Conservation (phyloP, 2,329 filamentous ascomycete genomes). For the Xylaria sp. region DNA sequence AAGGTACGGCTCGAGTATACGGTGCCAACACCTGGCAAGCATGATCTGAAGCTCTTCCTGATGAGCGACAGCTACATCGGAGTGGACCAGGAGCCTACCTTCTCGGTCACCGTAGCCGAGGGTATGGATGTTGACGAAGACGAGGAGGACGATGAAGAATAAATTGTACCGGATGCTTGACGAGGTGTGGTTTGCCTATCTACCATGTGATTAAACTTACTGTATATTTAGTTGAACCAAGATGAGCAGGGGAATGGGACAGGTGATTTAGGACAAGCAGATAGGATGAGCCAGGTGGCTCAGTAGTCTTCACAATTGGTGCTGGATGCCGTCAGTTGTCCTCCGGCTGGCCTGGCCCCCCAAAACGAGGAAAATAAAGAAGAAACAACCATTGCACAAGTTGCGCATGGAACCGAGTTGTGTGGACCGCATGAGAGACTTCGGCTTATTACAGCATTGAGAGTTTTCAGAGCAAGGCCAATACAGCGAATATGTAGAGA, state of each 20-base stretch:
- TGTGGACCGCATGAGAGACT: not conserved
- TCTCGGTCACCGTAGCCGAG: conserved; percentile 85
- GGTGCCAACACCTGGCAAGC: conserved; percentile 82
- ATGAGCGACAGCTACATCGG: conserved; percentile 98
- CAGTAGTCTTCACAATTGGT: conserved; percentile 2
- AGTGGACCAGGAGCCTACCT: conserved; percentile 93
- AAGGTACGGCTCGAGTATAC: conserved; percentile 88
- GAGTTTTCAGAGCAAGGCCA: not conserved
- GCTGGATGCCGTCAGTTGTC: not conserved
- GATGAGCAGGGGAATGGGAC: conserved; percentile 32
- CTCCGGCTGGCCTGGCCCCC: not conserved
- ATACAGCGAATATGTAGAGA: conserved; percentile 20
- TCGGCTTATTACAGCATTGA: not conserved
- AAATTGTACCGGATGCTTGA: conserved; percentile 21
- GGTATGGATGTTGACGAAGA: conserved; percentile 95
- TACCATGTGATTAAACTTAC: conserved; percentile 45
- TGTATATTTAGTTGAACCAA: conserved; percentile 47
- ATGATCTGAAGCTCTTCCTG: conserved; percentile 89
- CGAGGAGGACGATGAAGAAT: conserved; percentile 75
- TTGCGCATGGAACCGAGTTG: not conserved
- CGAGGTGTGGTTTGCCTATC: conserved; percentile 42
- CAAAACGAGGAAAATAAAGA: not conserved
- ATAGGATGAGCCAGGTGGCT: conserved; percentile 17
- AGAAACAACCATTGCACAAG: not conserved
- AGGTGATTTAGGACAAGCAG: conserved; percentile 28